phyloP scores from a whole-genome alignment of 2,329 filamentous ascomycete species.

The Phoma sp. region DNA sequence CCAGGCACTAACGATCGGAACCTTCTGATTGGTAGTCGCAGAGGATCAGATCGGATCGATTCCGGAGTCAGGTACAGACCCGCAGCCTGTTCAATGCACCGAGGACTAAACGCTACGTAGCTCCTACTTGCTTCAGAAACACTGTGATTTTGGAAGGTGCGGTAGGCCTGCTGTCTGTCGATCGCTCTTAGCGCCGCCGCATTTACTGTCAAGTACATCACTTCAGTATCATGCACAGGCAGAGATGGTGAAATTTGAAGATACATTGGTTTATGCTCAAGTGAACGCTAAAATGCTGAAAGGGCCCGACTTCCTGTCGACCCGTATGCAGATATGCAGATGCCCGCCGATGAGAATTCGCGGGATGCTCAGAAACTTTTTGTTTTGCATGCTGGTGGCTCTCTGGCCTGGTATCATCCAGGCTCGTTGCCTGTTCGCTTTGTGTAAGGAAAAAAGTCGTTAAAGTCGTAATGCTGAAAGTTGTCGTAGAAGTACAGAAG shows the following conservation, averaged over 20 bases:
- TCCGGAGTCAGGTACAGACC: too few species aligned
- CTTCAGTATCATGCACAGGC: too few species aligned
- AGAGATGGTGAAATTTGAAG: neutral
- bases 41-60: too few species aligned
- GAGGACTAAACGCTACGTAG: too few species aligned
- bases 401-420: constrained; percentile 44
- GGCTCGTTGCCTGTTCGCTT: constrained; percentile 30
- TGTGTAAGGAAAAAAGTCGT: constrained; percentile 32
- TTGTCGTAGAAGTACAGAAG: constrained; percentile 28
- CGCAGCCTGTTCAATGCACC: too few species aligned
- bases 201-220: neutral
- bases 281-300: constrained; percentile 28
- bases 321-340: constrained; percentile 21
- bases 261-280: constrained; percentile 16
- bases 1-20: neutral
- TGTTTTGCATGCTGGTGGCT: constrained; percentile 30
- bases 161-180: too few species aligned
- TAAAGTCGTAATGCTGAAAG: constrained; percentile 30
- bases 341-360: constrained; percentile 20
- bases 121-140: too few species aligned
- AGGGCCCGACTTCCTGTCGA: constrained; percentile 18
- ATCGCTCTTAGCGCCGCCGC: too few species aligned
- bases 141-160: too few species aligned
- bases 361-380: constrained; percentile 23
- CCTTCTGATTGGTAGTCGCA: too few species aligned